Evolutionary conservation across 2,329 filamentous ascomycete species (phyloP).

Genomic region (Colletotrichum eleusines): DNA sequence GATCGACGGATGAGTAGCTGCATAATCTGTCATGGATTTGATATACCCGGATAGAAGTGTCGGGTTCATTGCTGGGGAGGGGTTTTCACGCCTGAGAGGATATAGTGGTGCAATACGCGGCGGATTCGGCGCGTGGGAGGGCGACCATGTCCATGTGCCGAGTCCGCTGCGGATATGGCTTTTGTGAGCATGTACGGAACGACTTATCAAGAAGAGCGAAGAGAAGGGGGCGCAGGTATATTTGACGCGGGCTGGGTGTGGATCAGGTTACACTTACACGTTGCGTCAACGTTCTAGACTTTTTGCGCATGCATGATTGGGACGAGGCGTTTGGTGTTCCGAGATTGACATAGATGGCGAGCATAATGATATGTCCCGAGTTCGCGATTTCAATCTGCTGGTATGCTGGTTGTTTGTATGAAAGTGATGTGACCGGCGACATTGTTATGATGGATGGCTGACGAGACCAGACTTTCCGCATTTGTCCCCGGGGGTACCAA

Average conservation of each 20-base stretch:
- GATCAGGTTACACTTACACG: conserved; percentile 23
- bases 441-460: not conserved
- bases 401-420: not conserved
- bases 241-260: conserved; percentile 17
- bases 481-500: not conserved
- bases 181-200: conserved; percentile 3
- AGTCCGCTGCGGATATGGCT: not conserved
- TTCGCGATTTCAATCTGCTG: conserved; percentile 1
- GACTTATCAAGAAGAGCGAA: conserved; percentile 3
- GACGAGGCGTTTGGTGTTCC: conserved; percentile 38
- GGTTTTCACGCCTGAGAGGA: not conserved
- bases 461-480: rapidly evolving
- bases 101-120: not conserved
- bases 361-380: conserved; percentile 39
- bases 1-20: not conserved
- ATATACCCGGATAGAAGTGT: conserved; percentile 41
- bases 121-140: not conserved
- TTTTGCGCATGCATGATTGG: conserved; percentile 33
- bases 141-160: not conserved
- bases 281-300: conserved; percentile 35
- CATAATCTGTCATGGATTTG: conserved; percentile 29
- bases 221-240: conserved; percentile 3
- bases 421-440: not conserved
- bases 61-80: conserved; percentile 16
- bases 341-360: conserved; percentile 41